Evolutionary conservation across 2,329 filamentous ascomycete genomes (phyloP).

Genomic region (Colletotrichum melonis): DNA sequence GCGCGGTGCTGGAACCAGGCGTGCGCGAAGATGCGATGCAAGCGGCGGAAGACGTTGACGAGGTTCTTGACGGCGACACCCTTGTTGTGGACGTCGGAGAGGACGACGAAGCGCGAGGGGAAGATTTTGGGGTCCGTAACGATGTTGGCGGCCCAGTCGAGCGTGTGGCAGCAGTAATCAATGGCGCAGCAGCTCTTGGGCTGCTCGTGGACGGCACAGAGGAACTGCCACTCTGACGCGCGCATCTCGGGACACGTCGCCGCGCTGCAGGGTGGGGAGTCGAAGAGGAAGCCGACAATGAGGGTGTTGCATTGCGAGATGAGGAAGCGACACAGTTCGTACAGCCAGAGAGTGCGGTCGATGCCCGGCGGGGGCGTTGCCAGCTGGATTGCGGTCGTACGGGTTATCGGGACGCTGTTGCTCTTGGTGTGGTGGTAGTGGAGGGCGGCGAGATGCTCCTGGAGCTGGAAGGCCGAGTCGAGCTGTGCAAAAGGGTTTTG

Average conservation of each 20-base stretch:
- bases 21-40: constrained; percentile 97
- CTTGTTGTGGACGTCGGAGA: constrained; percentile 68
- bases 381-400: constrained; percentile 79
- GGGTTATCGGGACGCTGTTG: constrained; percentile 78
- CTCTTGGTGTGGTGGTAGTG: constrained; percentile 82
- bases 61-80: constrained; percentile 81
- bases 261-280: constrained; percentile 88
- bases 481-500: constrained; percentile 66
- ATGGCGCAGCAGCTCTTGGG: constrained; percentile 98
- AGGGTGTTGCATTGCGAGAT: constrained; percentile 94
- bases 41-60: constrained; percentile 92
- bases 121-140: constrained; percentile 96
- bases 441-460: constrained; percentile 94
- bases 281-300: constrained; percentile 92
- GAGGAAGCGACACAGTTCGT: constrained; percentile 96
- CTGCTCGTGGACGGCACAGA: constrained; percentile 96
- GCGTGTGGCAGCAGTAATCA: constrained; percentile 98
- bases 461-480: constrained; percentile 95
- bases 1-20: constrained; percentile 98
- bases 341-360: constrained; percentile 93
- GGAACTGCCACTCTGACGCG: constrained; percentile 98
- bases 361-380: constrained; percentile 84
- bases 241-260: constrained; percentile 97
- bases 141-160: constrained; percentile 96
- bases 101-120: constrained; percentile 79